phyloP scores from a whole-genome alignment of 345 rosid species.

The Balakata baccata region DNA sequence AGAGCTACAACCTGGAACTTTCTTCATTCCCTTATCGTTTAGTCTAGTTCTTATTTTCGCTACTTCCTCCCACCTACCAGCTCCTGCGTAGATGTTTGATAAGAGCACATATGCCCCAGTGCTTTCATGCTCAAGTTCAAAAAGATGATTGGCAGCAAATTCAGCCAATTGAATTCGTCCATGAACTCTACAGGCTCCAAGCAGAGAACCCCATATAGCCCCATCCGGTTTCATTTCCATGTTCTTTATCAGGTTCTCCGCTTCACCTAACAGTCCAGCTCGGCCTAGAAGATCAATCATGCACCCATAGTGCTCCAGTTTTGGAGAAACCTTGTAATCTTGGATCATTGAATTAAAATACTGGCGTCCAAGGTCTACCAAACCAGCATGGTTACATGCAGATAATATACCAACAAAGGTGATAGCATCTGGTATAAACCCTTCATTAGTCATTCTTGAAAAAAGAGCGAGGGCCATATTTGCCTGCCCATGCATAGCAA shows the following conservation, averaged over 20 bases:
- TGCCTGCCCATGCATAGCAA: conserved; percentile 22
- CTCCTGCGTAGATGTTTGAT: conserved; percentile 76
- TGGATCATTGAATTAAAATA: conserved; percentile 51
- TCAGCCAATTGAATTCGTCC: conserved; percentile 52
- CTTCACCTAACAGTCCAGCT: conserved; percentile 64
- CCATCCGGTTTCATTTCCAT: conserved; percentile 67
- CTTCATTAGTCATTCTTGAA: conserved; percentile 48
- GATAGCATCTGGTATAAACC: conserved; percentile 57
- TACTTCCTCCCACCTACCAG: conserved; percentile 70
- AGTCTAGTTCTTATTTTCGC: conserved; percentile 51
- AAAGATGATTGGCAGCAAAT: conserved; percentile 44
- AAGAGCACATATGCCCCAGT: conserved; percentile 62
- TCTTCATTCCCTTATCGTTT: conserved; percentile 59
- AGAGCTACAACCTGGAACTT: conserved; percentile 76
- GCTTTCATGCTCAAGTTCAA: conserved; percentile 53
- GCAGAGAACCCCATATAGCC: conserved; percentile 74
- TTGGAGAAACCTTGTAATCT: conserved; percentile 50
- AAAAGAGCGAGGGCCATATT: conserved; percentile 29
- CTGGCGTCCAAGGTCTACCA: conserved; percentile 50
- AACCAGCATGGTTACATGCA: conserved; percentile 72
- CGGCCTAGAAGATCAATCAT: conserved; percentile 69
- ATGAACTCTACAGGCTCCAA: conserved; percentile 63
- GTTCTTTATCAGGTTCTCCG: conserved; percentile 39
- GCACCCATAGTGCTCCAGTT: conserved; percentile 71
- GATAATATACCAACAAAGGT: conserved; percentile 68